A percentile compares a stretch with the other conserved stretches of the same genome.
phyloP scores from a whole-genome alignment of 306 rosid species.

The Quercus gilva region DNA sequence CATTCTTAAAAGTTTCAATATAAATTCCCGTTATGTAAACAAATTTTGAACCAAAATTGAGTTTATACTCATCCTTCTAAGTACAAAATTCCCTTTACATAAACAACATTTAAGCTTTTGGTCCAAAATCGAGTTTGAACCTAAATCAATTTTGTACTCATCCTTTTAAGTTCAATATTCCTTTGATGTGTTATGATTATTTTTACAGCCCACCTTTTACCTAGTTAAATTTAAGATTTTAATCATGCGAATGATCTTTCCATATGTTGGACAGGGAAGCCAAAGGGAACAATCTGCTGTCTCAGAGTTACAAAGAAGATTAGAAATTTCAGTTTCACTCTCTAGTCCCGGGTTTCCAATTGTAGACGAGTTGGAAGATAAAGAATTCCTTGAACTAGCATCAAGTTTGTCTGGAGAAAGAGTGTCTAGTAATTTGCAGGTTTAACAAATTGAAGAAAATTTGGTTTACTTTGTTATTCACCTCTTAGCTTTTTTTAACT shows the following conservation, averaged over 20 bases:
- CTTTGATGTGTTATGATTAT: not conserved
- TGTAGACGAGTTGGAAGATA: conserved; percentile 65
- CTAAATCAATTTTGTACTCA: not conserved
- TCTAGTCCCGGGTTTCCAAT: conserved; percentile 51
- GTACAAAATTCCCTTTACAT: not conserved
- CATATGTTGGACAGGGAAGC: conserved; percentile 45
- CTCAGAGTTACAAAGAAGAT: conserved; percentile 57
- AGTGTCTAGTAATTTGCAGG: conserved; percentile 37
- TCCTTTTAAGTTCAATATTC: not conserved
- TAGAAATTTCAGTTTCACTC: conserved; percentile 66
- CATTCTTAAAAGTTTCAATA: not conserved
- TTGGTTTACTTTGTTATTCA: conserved; percentile 5
- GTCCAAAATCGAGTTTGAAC: not conserved
- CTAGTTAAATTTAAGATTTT: not conserved
- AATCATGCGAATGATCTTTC: not conserved
- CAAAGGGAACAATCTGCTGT: conserved; percentile 54
- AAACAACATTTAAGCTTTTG: no score
- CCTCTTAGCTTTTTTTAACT: conserved; percentile 11
- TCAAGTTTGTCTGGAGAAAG: conserved; percentile 46
- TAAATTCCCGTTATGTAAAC: not conserved
- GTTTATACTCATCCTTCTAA: not conserved
- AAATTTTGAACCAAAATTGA: not conserved
- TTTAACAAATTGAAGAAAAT: conserved; percentile 31
- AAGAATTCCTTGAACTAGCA: conserved; percentile 74
- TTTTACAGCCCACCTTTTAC: no score